Conservation (phyloP, 192 early-diverging fungal genomes). For the Coemansia sp. region DNA sequence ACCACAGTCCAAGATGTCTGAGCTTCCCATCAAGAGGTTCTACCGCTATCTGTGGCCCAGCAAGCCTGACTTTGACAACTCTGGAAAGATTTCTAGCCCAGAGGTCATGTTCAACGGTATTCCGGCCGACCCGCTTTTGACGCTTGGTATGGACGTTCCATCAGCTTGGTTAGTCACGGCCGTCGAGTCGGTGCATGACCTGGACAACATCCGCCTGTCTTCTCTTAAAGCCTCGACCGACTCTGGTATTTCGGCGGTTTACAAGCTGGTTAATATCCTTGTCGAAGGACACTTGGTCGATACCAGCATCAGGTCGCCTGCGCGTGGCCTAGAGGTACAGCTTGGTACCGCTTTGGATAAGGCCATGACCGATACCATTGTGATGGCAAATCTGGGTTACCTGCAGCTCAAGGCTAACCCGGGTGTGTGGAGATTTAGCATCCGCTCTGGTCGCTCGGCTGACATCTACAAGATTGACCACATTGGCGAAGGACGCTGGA, state of each 20-base stretch:
- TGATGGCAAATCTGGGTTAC: conserved; percentile 99
- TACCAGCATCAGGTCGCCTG: conserved; percentile 60
- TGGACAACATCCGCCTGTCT: conserved; percentile 85
- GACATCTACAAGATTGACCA: conserved; percentile 71
- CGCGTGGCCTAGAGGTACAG: conserved; percentile 86
- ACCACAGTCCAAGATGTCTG: conserved; percentile 52
- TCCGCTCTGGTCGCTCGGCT: conserved; percentile 77
- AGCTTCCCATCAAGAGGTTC: conserved; percentile 81
- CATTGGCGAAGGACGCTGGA: conserved; percentile 29
- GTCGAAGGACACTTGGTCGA: conserved; percentile 91
- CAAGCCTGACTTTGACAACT: conserved; percentile 61
- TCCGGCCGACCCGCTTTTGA: conserved; percentile 77
- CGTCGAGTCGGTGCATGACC: conserved; percentile 73
- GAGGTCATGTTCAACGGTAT: conserved; percentile 68
- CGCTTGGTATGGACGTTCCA: conserved; percentile 84
- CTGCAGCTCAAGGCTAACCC: conserved; percentile 93
- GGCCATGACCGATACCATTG: conserved; percentile 82
- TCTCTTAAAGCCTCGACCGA: conserved; percentile 30
- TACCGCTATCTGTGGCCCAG: conserved; percentile 80
- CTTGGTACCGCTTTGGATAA: conserved; percentile 66
- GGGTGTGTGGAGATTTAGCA: conserved; percentile 77
- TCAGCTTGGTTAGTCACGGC: conserved; percentile 88
- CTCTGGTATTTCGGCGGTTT: conserved; percentile 68
- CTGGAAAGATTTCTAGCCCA: conserved; percentile 31
- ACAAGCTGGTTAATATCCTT: conserved; percentile 78